A percentile compares a stretch with the other conserved stretches of the same genome.
Evolutionary conservation across 495 filamentous ascomycete species (phyloP).

Genomic region (Emericellopsis terricola): DNA sequence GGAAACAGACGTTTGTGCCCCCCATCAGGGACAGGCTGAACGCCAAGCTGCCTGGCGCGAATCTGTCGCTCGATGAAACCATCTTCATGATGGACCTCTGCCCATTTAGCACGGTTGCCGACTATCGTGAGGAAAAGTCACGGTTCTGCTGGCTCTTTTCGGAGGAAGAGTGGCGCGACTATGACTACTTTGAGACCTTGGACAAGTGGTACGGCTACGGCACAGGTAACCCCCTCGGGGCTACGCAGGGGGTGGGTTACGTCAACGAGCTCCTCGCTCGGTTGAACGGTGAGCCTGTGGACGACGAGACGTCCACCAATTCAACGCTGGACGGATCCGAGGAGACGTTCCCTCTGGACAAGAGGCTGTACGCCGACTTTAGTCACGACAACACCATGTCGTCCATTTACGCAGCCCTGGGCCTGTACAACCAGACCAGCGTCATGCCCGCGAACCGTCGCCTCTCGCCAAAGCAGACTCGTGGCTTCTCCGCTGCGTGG

Average conservation of each 20-base stretch:
- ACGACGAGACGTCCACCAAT: constrained; percentile 54
- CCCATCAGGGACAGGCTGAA: constrained; percentile 46
- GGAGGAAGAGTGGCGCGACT: constrained; percentile 46
- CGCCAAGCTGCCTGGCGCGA: constrained; percentile 36
- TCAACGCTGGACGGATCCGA: constrained; percentile 43
- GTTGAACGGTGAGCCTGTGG: constrained; percentile 44
- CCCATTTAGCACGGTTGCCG: constrained; percentile 57
- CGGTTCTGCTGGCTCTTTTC: constrained; percentile 60
- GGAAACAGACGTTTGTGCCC: constrained; percentile 37
- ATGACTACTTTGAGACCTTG: constrained; percentile 59
- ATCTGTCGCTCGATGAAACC: constrained; percentile 37
- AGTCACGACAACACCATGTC: constrained; percentile 77
- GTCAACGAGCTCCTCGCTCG: constrained; percentile 74
- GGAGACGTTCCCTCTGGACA: constrained; percentile 49
- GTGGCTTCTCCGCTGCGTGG: constrained; percentile 52
- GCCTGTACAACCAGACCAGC: constrained; percentile 45
- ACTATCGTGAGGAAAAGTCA: constrained; percentile 17
- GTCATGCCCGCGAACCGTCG: constrained; percentile 27
- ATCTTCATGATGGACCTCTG: constrained; percentile 72
- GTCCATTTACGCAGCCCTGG: constrained; percentile 50
- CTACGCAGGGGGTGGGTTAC: constrained; percentile 70
- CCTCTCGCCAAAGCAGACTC: constrained; percentile 16
- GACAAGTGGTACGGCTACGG: constrained; percentile 69
- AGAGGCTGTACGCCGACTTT: constrained; percentile 62
- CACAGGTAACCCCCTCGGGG: constrained; percentile 54